phyloP scores from a whole-genome alignment of 2,329 filamentous ascomycete genomes.

The Aspergillus awamori region DNA sequence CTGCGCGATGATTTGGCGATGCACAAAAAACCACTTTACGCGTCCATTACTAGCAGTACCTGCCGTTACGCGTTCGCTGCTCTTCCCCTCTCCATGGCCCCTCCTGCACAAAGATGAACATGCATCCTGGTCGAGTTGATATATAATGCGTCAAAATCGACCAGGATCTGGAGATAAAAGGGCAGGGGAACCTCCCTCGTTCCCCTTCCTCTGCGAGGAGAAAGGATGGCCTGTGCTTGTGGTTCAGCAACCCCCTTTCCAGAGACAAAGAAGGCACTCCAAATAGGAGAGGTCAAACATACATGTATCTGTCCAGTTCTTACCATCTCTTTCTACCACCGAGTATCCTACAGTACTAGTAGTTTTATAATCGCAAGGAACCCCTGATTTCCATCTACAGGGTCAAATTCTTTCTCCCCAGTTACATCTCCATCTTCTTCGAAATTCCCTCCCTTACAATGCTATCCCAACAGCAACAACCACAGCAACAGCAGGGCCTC shows the following conservation, averaged over 20 bases:
- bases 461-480: neutral
- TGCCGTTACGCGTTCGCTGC: constrained; percentile 30
- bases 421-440: neutral
- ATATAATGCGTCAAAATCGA: neutral
- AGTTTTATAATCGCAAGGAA: constrained; percentile 11
- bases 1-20: constrained; percentile 43
- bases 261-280: neutral
- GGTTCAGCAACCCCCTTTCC: constrained; percentile 4
- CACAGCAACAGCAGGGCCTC: constrained; percentile 7
- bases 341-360: neutral
- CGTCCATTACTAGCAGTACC: constrained; percentile 23
- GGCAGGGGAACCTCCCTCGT: neutral
- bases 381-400: constrained; percentile 10
- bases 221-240: neutral
- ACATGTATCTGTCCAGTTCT: constrained; percentile 9
- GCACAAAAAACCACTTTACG: constrained; percentile 35
- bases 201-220: neutral
- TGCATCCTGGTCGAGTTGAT: neutral
- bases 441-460: neutral
- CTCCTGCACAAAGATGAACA: neutral
- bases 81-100: constrained; percentile 21
- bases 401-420: constrained; percentile 1
- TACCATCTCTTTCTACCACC: constrained; percentile 13
- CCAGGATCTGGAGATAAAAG: neutral
- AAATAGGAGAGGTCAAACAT: constrained; percentile 10